Conservation (phyloP, 768 basidiomycete species). For the Kwoniella sp. region DNA sequence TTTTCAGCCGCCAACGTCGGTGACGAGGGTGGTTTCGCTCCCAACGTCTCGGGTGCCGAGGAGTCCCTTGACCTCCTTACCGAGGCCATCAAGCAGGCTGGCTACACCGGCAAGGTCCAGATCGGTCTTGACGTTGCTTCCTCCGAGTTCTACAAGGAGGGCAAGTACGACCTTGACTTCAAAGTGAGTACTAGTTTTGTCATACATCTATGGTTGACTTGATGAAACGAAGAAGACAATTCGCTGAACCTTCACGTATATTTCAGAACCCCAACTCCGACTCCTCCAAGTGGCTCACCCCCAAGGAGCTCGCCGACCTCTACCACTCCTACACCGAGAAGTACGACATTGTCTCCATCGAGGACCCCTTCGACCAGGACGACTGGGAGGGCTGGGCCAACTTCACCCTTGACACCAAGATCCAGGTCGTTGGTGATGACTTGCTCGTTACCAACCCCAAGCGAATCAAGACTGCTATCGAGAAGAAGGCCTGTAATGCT, state of each 20-base stretch:
- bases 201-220: no score
- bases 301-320: conserved; percentile 85
- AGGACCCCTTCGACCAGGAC: conserved; percentile 98
- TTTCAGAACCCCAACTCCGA: conserved; percentile 99
- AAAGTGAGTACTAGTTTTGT: conserved; percentile 41
- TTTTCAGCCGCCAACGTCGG: conserved; percentile 90
- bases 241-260: not conserved
- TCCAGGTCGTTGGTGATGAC: conserved; percentile 67
- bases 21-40: conserved; percentile 99
- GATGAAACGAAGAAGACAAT: not conserved
- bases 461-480: conserved; percentile 97
- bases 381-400: conserved; percentile 98
- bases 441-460: conserved; percentile 96
- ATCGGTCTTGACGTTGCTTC: conserved; percentile 98
- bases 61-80: conserved; percentile 93
- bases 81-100: conserved; percentile 96
- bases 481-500: conserved; percentile 99
- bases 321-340: conserved; percentile 84
- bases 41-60: conserved; percentile 94
- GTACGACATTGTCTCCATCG: conserved; percentile 73
- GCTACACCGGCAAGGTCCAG: conserved; percentile 97
- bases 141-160: conserved; percentile 99
- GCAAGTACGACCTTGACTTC: conserved; percentile 92
- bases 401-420: conserved; percentile 65
- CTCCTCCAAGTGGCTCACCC: conserved; percentile 91